Base-by-base conservation (phyloP, 2,329 filamentous ascomycete species). In the Chaetothyriales sp. region DNA sequence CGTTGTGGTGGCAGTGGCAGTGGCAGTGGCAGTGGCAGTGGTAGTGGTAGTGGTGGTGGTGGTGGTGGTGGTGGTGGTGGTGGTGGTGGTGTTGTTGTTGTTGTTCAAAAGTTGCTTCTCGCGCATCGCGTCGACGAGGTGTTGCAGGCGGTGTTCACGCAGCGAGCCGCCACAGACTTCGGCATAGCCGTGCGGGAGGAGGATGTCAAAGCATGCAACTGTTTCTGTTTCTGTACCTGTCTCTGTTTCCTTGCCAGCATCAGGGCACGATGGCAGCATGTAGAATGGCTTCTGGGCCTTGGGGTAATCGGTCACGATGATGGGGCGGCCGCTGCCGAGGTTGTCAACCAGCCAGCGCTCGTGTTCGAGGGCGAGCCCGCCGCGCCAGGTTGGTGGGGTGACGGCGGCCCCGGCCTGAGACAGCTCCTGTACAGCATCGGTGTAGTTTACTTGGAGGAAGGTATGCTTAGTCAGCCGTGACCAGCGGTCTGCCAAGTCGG, bases 271-370 rank as follows among this genome's bases (percentile, higher is more conserved):
- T 15, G 80, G 78, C 1, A 78, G 68, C 85, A 89, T 89, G 68
- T 89, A 98, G 69, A 97, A 98, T 9, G 90, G 87, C 70, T 98
- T 98, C 66, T 92, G 81, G 47, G 75, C 73, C 58, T 80, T 80
- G n/a, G 92, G 92, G 65, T 95, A 98, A 66, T 95, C 77, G 13
- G 89, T 97, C 58, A 98, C 82, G 65, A 97, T 97, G 45, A 97
- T 76, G 6, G 92, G 92, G 1, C 70, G 69, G 18, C 76, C 75
- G 47, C 77, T 71, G 58, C 82, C 82, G 45, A 90, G 64, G 22
- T 72, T 72, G 50, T 79, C 74, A 47, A 92, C 89, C 50, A 98
- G 76, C 65, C 82, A 95, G 64, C 82, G 87, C 70, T 98, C 92
- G 69, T 98, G 92, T 66, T 97, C 90, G 1, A 89, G 84, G 62